These are phyloP conservation scores for Rhynchosporium secalis DNA, from an alignment of 2,329 filamentous ascomycete genomes.

Conservation along the genomic window DNA sequence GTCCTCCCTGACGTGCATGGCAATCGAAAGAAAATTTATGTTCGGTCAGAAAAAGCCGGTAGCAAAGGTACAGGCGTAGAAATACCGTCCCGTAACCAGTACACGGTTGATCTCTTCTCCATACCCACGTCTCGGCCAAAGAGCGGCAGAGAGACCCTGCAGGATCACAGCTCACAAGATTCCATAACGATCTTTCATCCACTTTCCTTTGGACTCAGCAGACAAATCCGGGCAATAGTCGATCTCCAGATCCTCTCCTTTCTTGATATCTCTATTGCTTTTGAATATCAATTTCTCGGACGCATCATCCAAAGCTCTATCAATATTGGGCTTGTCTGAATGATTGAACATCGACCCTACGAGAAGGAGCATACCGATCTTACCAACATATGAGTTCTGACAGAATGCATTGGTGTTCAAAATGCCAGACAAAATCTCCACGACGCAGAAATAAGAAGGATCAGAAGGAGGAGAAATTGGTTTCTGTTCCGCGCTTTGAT, in stretches of 20 bases:
- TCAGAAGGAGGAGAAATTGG: neutral
- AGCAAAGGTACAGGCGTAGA: too few species aligned
- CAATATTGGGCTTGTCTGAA: neutral
- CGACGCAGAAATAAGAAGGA: neutral
- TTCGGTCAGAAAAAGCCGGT: too few species aligned
- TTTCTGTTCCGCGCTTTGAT: neutral
- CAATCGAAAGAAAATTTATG: too few species aligned
- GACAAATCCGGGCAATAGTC: neutral
- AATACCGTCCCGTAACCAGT: too few species aligned
- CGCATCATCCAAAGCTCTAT: neutral
- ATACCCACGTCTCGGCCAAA: too few species aligned
- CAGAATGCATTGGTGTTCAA: neutral
- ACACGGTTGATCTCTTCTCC: too few species aligned
- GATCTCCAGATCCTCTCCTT: slow-evolving; percentile 7
- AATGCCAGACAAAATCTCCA: neutral
- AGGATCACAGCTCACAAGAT: neutral
- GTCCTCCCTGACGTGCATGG: too few species aligned
- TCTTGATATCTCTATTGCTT: neutral
- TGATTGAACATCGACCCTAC: neutral
- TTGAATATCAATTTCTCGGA: neutral
- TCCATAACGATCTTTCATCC: neutral
- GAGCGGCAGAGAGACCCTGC: neutral
- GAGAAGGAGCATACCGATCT: neutral
- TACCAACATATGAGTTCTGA: neutral
- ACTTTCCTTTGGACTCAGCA: neutral